These are phyloP conservation scores for Paramecium pentaurelia DNA, from an alignment of 73 alveolate species.

Conservation along the genomic window DNA sequence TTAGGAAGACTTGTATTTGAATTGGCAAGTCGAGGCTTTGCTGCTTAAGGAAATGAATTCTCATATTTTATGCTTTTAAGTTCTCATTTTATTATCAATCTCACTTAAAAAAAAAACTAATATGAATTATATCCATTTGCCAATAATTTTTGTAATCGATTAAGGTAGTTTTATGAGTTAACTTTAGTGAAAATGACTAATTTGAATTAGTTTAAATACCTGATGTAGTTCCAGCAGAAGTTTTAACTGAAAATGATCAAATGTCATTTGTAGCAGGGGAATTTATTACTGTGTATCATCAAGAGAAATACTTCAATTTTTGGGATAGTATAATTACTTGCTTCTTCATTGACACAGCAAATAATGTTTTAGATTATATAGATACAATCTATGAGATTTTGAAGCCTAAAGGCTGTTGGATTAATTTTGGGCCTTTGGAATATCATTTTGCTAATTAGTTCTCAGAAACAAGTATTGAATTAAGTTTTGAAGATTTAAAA, in stretches of 20 bases:
- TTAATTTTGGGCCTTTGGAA: conserved; percentile 92
- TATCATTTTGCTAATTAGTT: conserved; percentile 85
- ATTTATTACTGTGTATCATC: conserved; percentile 87
- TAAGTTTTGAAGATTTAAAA: conserved; percentile 75
- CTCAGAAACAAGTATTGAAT: conserved; percentile 76
- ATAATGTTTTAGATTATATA: conserved; percentile 92
- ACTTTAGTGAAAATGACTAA: conserved; percentile 66
- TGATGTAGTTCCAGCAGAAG: conserved; percentile 66
- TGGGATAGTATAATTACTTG: conserved; percentile 95
- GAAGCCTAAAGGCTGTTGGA: conserved; percentile 92
- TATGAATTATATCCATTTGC: conserved; percentile 84
- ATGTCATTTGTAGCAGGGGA: conserved; percentile 97
- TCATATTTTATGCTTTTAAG: conserved; percentile 96
- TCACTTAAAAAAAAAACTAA: conserved; percentile 73
- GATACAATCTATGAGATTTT: conserved; percentile 86
- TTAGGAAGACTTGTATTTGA: conserved; percentile 95
- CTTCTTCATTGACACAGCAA: conserved; percentile 97
- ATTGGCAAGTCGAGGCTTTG: conserved; percentile 91
- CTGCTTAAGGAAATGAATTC: conserved; percentile 97
- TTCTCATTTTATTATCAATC: conserved; percentile 83
- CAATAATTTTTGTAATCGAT: conserved; percentile 79
- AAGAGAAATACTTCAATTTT: conserved; percentile 40
- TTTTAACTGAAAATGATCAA: conserved; percentile 69
- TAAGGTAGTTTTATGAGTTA: background rate
- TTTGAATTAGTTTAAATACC: conserved; percentile 74